A percentile compares a stretch with the other conserved stretches of the same genome.
Evolutionary conservation across 1,284 basidiomycete genomes (phyloP).

Genomic region (Lignosus rhinocerotis): DNA sequence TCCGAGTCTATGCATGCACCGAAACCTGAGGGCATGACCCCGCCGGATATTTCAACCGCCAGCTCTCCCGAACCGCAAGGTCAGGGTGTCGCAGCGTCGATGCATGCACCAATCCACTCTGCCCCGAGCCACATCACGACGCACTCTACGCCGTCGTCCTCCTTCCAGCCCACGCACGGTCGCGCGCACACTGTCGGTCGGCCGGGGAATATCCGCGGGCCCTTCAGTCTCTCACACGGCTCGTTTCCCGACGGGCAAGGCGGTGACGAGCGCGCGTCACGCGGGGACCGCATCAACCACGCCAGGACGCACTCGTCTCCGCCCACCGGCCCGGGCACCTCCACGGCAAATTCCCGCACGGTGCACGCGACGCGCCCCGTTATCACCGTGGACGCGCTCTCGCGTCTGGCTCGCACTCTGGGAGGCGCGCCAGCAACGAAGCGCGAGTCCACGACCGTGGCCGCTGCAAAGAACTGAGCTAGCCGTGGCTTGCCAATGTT

Average conservation of each 20-base stretch:
- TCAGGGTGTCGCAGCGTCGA: conserved; percentile 40
- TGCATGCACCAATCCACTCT: conserved; percentile 46
- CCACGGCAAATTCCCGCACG: conserved; percentile 34
- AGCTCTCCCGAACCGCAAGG: conserved; percentile 15
- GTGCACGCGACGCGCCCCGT: conserved; percentile 59
- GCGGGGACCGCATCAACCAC: conserved; percentile 36
- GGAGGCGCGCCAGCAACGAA: conserved; percentile 37
- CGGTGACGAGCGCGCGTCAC: conserved; percentile 18
- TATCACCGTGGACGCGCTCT: conserved; percentile 67
- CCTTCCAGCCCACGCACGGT: conserved; percentile 42
- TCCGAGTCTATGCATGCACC: conserved; percentile 19
- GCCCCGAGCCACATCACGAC: conserved; percentile 36
- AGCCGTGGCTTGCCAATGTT: not conserved
- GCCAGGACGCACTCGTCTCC: conserved; percentile 66
- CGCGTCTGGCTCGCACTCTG: conserved; percentile 60
- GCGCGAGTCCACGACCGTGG: conserved; percentile 24
- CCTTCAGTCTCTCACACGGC: conserved; percentile 18
- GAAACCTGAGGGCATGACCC: not conserved
- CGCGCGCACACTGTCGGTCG: conserved; percentile 57
- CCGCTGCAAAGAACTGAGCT: conserved; percentile 24
- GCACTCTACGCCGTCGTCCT: conserved; percentile 29
- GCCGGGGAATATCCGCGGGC: conserved; percentile 13
- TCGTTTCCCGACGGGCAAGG: conserved; percentile 21
- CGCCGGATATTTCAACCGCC: conserved; percentile 2
- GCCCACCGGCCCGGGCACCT: conserved; percentile 37